Conservation (phyloP, 2,329 filamentous ascomycete genomes). For the Spiromastix sp. region DNA sequence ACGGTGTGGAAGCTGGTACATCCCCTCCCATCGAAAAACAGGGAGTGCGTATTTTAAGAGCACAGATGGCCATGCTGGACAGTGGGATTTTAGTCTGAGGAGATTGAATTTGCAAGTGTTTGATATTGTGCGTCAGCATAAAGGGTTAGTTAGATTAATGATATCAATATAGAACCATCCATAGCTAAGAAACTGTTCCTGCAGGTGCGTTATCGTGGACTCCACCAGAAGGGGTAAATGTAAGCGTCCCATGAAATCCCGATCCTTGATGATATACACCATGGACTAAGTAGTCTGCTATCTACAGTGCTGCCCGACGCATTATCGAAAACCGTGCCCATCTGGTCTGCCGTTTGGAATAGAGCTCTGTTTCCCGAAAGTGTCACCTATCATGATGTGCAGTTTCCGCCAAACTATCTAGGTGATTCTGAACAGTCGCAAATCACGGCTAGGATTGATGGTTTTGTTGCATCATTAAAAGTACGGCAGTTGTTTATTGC, state of each 20-base stretch:
- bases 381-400: constrained; percentile 42
- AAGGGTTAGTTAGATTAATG: constrained; percentile 57
- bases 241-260: too few relatives aligned
- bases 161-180: too few relatives aligned
- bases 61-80: constrained; percentile 83
- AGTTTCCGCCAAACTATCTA: constrained; percentile 62
- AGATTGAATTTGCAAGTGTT: constrained; percentile 77
- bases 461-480: constrained; percentile 42
- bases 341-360: constrained; percentile 88
- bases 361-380: constrained; percentile 58
- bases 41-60: constrained; percentile 93
- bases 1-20: constrained; percentile 93
- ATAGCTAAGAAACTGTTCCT: too few relatives aligned
- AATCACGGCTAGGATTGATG: constrained; percentile 54
- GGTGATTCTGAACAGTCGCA: constrained; percentile 68
- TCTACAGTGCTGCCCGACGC: constrained; percentile 75
- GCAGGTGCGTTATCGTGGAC: constrained; percentile 66
- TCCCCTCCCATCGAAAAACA: constrained; percentile 51
- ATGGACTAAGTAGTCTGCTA: constrained; percentile 8
- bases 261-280: neutral
- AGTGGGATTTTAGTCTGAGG: constrained; percentile 83
- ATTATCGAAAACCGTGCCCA: constrained; percentile 82
- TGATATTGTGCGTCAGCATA: constrained; percentile 51
- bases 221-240: constrained; percentile 86
- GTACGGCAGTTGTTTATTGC: constrained; percentile 16